Evolutionary conservation across 1,284 basidiomycete genomes (phyloP).

Genomic region (Ceratobasidium sp.): DNA sequence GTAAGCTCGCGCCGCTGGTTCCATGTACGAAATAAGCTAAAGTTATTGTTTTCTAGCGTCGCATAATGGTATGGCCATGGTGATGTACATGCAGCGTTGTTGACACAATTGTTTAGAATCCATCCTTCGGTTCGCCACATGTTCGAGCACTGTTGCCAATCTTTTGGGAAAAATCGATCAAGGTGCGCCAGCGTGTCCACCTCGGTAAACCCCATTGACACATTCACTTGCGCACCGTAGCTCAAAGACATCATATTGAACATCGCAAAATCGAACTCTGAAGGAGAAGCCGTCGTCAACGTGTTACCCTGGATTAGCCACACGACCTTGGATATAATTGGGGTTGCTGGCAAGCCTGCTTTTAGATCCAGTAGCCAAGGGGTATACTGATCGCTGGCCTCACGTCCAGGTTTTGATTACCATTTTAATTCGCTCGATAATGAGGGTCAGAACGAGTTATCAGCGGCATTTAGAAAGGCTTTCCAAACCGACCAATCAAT

Average conservation of each 20-base stretch:
- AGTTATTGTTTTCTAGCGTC: conserved; percentile 26
- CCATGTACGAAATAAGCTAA: not conserved
- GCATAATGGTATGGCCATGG: conserved; percentile 2
- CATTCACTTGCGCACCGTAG: not conserved
- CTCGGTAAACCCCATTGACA: not conserved
- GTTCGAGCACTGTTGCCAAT: conserved; percentile 41
- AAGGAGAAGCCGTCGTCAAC: conserved; percentile 8
- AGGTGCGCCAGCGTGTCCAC: conserved; percentile 8
- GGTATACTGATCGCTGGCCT: conserved; percentile 53
- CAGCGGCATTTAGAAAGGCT: conserved; percentile 7
- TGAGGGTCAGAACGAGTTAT: conserved; percentile 25
- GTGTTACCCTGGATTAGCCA: conserved; percentile 44
- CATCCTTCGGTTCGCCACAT: conserved; percentile 44
- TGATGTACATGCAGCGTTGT: not conserved
- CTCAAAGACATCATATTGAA: conserved; percentile 36
- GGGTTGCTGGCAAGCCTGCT: too few relatives aligned
- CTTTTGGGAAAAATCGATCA: conserved; percentile 38
- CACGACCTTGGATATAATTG: conserved; percentile 46
- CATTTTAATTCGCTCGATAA: conserved; percentile 55
- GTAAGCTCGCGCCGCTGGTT: not conserved
- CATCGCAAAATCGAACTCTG: not conserved
- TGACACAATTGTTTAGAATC: conserved; percentile 29
- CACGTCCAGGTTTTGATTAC: conserved; percentile 56
- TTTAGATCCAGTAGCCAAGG: conserved; percentile 55
- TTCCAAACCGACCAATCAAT: conserved; percentile 40